Base-by-base conservation (phyloP, 1,284 basidiomycete species). In the Trametes polyzona region DNA sequence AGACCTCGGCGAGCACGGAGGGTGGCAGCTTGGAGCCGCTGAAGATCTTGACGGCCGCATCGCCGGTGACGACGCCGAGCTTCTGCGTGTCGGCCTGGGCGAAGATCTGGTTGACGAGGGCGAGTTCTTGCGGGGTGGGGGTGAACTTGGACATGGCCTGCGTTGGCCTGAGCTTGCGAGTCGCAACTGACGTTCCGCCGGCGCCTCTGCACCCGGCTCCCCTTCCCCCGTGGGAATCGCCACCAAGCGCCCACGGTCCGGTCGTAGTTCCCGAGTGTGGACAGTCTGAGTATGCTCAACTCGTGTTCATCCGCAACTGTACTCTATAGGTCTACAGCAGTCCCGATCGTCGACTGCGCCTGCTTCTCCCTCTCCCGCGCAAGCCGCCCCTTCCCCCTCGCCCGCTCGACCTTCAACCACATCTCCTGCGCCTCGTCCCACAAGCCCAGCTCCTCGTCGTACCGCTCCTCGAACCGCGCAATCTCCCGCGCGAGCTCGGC, bases 1-100 rank as follows among this genome's bases (percentile, higher is more conserved):
- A 99, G 66, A 99, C 90, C 77, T 97, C 92, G 39, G 95, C 95
- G 57, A 99, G 87, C 32, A 84, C 80, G n/a, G 81, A 76, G 8
- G 92, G 86, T 27, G 84, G 75, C 53, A 96, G 83, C 66, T 90
- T 89, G 42, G 93, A 88, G 52, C 92, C 88, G 57, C 84, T 79
- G 67, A 96, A 92, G 54, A 94, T 77, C 68, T 83, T 85, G 70
- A 95, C 87, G 36, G 93, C 94, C 64, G 89, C 86, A 58, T 93
- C 90, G 65, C 93, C 93, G 17, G 90, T 91, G 68, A 96, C 78
- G 58, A 93, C 83, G 21, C 92, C 92, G 50, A 88, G 80, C 76
- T 92, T 88, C 74, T 90, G 82, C 5, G 87, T 73, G 74, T 93
- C 91, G 17, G 80, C 82, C 61, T 83, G 79, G 43, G 76, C 72